These are phyloP conservation scores for Vitis hybrid DNA, from an alignment of 177 flowering plant species.

Conservation along the genomic window DNA sequence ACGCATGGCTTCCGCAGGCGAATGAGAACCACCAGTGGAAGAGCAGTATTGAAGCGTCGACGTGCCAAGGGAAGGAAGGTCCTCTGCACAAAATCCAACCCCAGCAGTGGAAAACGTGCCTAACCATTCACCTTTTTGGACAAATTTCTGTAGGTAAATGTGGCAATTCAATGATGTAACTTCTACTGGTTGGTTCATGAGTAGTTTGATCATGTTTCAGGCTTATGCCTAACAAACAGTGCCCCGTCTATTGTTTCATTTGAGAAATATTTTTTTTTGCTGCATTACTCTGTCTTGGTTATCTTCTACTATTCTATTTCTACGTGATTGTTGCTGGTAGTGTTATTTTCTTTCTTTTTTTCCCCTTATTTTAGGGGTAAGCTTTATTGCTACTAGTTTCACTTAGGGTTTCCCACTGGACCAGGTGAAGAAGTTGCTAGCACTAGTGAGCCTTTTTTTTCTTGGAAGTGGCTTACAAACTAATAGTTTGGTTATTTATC, in stretches of 20 bases:
- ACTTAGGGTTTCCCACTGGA: too few species aligned
- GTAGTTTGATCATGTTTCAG: slow-evolving; percentile 5
- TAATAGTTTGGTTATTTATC: neutral
- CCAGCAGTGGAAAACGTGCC: slow-evolving; percentile 64
- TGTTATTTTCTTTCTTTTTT: neutral
- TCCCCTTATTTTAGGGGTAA: neutral
- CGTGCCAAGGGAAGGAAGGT: slow-evolving; percentile 92
- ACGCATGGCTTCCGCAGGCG: slow-evolving; percentile 89
- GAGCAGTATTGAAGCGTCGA: slow-evolving; percentile 78
- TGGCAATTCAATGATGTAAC: slow-evolving; percentile 2
- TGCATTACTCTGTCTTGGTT: slow-evolving; percentile 1
- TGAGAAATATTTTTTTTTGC: slow-evolving; percentile 3
- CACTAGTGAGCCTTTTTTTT: neutral
- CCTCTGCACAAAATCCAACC: slow-evolving; percentile 86
- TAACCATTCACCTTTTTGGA: slow-evolving; percentile 8
- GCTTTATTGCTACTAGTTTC: too few species aligned
- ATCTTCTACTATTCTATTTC: neutral
- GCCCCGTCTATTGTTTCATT: neutral
- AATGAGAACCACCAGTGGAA: slow-evolving; percentile 94
- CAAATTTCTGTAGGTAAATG: slow-evolving; percentile 10
- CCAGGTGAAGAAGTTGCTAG: too few species aligned
- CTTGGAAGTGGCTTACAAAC: neutral
- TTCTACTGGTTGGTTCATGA: slow-evolving; percentile 7
- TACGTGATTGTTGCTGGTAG: neutral
- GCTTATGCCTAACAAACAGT: slow-evolving; percentile 8